phyloP scores from a whole-genome alignment of 2,329 filamentous ascomycete genomes.

The Fonsecaea erecta region DNA sequence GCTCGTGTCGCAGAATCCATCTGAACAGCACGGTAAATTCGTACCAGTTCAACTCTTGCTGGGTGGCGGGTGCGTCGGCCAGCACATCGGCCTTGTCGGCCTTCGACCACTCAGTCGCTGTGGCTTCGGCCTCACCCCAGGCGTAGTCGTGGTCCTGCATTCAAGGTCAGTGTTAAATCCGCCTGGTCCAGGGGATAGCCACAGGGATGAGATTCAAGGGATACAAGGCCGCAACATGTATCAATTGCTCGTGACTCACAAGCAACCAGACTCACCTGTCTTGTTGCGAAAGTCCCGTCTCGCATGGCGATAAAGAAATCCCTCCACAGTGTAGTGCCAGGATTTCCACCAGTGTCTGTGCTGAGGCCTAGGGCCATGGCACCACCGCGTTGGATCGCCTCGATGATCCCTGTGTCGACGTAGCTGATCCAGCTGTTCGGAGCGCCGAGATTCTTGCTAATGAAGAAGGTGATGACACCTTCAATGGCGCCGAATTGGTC shows the following conservation, averaged over 20 bases:
- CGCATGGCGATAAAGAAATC: background rate
- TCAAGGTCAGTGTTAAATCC: background rate
- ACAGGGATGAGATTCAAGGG: background rate
- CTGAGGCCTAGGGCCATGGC: constrained; percentile 21
- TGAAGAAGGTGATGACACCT: constrained; percentile 37
- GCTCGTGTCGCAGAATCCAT: constrained; percentile 20
- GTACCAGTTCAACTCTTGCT: constrained; percentile 25
- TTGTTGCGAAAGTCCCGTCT: background rate
- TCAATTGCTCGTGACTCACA: background rate
- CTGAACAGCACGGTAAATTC: constrained; percentile 23
- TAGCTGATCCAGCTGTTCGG: constrained; percentile 35
- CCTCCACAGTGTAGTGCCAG: constrained; percentile 18
- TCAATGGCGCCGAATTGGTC: constrained; percentile 37
- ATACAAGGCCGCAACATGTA: background rate
- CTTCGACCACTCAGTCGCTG: constrained; percentile 24
- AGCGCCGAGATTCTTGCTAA: constrained; percentile 33
- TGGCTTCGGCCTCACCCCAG: constrained; percentile 20
- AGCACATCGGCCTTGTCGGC: constrained; percentile 5
- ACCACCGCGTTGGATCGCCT: constrained; percentile 20
- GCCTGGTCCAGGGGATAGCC: background rate
- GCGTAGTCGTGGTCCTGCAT: constrained; percentile 22
- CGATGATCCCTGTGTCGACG: constrained; percentile 33
- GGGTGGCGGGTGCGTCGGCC: constrained; percentile 10
- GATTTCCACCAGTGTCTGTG: constrained; percentile 20
- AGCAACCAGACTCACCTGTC: background rate